These are phyloP conservation scores for Thalassiosira ordinaria DNA, from an alignment of 352 stramenopile genomes.

Conservation along the genomic window DNA sequence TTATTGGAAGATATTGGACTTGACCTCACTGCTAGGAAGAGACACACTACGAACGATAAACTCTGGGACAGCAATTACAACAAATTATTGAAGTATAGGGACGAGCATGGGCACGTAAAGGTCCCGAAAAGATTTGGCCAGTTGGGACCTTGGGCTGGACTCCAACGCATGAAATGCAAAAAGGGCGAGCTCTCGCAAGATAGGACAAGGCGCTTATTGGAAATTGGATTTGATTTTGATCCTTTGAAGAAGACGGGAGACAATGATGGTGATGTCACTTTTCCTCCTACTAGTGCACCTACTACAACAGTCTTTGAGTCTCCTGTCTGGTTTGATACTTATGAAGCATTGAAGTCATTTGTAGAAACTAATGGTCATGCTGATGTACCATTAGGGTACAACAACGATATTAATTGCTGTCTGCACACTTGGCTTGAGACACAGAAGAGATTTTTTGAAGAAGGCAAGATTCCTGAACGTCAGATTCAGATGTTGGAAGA, in stretches of 20 bases:
- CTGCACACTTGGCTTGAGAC: slow-evolving; percentile 10
- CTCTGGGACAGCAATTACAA: not conserved
- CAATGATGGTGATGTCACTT: too few species aligned
- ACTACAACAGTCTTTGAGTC: slow-evolving; percentile 9
- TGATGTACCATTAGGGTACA: not conserved
- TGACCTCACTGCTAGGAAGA: slow-evolving; percentile 1
- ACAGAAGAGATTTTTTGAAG: slow-evolving; percentile 8
- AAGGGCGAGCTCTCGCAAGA: not conserved
- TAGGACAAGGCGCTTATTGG: not conserved
- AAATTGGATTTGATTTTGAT: not conserved
- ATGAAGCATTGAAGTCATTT: slow-evolving; percentile 14
- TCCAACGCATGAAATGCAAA: not conserved
- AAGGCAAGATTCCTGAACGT: not conserved
- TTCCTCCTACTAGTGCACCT: not conserved
- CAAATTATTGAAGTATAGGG: not conserved
- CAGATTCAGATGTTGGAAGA: not conserved
- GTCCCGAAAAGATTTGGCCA: not conserved
- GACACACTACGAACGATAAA: too few species aligned
- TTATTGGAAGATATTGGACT: slow-evolving; percentile 8
- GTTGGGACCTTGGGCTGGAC: not conserved
- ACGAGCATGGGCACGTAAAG: slow-evolving; percentile 5
- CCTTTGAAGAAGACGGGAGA: not conserved
- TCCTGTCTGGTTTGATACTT: not conserved
- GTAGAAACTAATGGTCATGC: slow-evolving; percentile 22
- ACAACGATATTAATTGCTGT: not conserved